Evolutionary conservation across 1,139 yeast genomes (phyloP).

Genomic region (Debaryomycetaceae sp.): DNA sequence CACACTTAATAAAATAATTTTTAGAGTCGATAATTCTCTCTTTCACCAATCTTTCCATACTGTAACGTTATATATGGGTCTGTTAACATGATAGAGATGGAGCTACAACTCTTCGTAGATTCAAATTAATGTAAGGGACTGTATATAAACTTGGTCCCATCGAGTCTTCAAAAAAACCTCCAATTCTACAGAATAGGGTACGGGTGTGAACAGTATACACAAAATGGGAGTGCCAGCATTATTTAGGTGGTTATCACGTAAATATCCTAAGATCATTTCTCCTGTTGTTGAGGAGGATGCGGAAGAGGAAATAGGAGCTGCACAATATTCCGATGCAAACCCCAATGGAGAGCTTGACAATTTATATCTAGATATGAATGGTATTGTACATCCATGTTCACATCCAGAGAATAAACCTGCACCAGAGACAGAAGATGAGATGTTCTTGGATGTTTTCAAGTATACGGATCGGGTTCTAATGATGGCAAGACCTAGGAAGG

Average conservation of each 20-base stretch:
- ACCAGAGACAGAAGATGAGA: slow-evolving; percentile 92
- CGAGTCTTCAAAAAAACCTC: neutral
- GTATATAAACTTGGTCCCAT: neutral
- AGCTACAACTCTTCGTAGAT: neutral
- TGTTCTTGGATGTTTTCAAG: slow-evolving; percentile 85
- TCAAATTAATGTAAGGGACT: neutral
- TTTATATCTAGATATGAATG: slow-evolving; percentile 91
- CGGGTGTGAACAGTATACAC: neutral
- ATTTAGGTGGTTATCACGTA: slow-evolving; percentile 91
- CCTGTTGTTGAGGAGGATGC: slow-evolving; percentile 81
- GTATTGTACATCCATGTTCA: slow-evolving; percentile 96
- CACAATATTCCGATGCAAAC: slow-evolving; percentile 70
- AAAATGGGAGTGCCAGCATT: slow-evolving; percentile 88
- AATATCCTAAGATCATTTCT: slow-evolving; percentile 91
- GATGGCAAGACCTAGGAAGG: slow-evolving; percentile 94
- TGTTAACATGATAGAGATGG: too few relatives aligned
- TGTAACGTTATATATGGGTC: too few relatives aligned
- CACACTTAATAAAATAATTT: too few relatives aligned
- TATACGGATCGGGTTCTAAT: slow-evolving; percentile 85
- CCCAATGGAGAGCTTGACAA: slow-evolving; percentile 96
- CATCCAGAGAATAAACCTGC: slow-evolving; percentile 95
- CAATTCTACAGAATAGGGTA: neutral
- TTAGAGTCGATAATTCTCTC: too few relatives aligned
- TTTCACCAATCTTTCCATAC: too few relatives aligned
- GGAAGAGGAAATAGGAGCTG: slow-evolving; percentile 49